phyloP scores from a whole-genome alignment of 345 rosid species.

The Cochlearia excelsa region DNA sequence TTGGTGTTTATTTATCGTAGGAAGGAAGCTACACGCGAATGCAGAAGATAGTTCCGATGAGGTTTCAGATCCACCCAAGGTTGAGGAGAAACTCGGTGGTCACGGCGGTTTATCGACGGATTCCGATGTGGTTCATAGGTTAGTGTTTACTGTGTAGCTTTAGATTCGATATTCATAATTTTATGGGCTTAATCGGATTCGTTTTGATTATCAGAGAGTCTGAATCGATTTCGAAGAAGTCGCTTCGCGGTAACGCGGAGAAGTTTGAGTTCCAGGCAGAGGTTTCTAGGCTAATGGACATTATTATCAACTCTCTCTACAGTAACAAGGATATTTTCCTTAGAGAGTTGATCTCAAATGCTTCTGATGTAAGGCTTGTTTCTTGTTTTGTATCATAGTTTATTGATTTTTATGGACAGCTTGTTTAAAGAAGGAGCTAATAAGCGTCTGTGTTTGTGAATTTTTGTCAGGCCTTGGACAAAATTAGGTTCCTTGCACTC shows the following conservation, averaged over 20 bases:
- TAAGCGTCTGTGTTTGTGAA: slow-evolving; percentile 12
- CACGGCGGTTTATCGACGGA: slow-evolving; percentile 86
- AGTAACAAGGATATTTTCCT: slow-evolving; percentile 98
- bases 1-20: slow-evolving; percentile 35
- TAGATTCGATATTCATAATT: neutral
- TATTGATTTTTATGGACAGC: neutral
- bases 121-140: slow-evolving; percentile 94
- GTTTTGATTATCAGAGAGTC: slow-evolving; percentile 56
- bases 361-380: slow-evolving; percentile 74
- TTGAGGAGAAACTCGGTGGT: slow-evolving; percentile 90
- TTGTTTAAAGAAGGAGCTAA: neutral
- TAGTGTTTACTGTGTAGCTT: neutral
- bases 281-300: slow-evolving; percentile 99
- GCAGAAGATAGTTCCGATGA: slow-evolving; percentile 65
- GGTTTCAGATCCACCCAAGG: slow-evolving; percentile 81
- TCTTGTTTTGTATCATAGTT: neutral
- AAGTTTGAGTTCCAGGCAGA: slow-evolving; percentile 98
- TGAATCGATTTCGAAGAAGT: slow-evolving; percentile 85
- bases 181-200: neutral
- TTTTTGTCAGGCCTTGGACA: slow-evolving; percentile 76
- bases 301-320: slow-evolving; percentile 92
- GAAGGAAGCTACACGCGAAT: slow-evolving; percentile 71
- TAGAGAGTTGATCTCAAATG: slow-evolving; percentile 95
- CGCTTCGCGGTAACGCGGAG: slow-evolving; percentile 81
- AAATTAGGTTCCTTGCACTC: slow-evolving; percentile 89